Conservation (phyloP, 805 yeast species). For the Teunomyces cretensis region DNA sequence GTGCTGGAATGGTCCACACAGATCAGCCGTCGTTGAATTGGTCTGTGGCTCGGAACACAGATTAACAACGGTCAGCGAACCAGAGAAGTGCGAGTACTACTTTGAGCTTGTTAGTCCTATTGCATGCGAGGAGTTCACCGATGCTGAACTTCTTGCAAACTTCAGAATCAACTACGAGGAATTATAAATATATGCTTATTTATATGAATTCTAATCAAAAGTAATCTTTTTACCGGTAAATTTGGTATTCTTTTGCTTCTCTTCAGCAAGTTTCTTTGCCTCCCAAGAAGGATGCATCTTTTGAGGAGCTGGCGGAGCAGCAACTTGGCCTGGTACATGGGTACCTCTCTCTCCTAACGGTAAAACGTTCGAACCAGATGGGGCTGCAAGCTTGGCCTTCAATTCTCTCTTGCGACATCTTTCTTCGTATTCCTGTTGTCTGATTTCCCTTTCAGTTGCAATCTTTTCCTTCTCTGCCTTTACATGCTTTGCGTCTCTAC, state of each 20-base stretch:
- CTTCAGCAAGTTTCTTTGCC: slow-evolving; percentile 77
- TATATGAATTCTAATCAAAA: slow-evolving; percentile 47
- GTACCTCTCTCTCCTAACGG: slow-evolving; percentile 38
- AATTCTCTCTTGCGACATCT: slow-evolving; percentile 67
- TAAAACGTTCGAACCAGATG: slow-evolving; percentile 39
- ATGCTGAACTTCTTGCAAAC: slow-evolving; percentile 23
- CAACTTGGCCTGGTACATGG: not conserved
- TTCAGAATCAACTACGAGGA: slow-evolving; percentile 27
- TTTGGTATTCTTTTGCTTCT: slow-evolving; percentile 59
- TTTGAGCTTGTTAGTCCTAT: slow-evolving; percentile 50
- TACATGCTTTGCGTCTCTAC: slow-evolving; percentile 79
- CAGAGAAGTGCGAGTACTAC: slow-evolving; percentile 81
- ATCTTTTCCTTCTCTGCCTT: slow-evolving; percentile 59
- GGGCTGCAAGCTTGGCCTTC: slow-evolving; percentile 41
- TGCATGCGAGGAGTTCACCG: slow-evolving; percentile 38
- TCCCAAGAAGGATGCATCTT: slow-evolving; percentile 95
- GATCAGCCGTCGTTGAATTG: slow-evolving; percentile 65
- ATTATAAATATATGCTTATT: slow-evolving; percentile 12
- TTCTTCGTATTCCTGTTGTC: slow-evolving; percentile 67
- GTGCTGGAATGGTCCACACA: slow-evolving; percentile 94
- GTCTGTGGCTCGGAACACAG: slow-evolving; percentile 63
- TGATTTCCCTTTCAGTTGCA: slow-evolving; percentile 55
- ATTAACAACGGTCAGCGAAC: slow-evolving; percentile 73
- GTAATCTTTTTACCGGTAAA: slow-evolving; percentile 84
- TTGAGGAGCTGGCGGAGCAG: slow-evolving; percentile 8